phyloP scores from a whole-genome alignment of 2,329 filamentous ascomycete genomes.

The Penicillium decumbens region DNA sequence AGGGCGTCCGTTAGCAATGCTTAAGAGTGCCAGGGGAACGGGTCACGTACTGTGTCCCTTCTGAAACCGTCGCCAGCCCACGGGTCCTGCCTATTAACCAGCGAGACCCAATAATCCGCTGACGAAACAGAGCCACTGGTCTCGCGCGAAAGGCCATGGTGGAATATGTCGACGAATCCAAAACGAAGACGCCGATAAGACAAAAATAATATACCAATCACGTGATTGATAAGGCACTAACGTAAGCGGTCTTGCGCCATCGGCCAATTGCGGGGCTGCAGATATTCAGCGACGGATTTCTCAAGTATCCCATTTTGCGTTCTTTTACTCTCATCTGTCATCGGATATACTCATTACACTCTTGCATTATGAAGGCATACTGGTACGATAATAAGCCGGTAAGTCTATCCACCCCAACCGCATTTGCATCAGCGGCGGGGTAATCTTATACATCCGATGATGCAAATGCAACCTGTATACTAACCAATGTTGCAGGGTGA shows the following conservation, averaged over 20 bases:
- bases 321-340: neutral
- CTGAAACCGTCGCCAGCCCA: slow-evolving; percentile 39
- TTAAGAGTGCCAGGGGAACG: neutral
- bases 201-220: slow-evolving; percentile 14
- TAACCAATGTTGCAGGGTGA: slow-evolving; percentile 62
- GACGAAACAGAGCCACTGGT: slow-evolving; percentile 27
- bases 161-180: slow-evolving; percentile 1
- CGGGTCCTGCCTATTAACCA: slow-evolving; percentile 22
- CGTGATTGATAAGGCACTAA: slow-evolving; percentile 17
- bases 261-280: slow-evolving; percentile 31
- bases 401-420: too few relatives aligned
- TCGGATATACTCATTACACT: neutral
- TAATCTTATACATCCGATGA: slow-evolving; percentile 6
- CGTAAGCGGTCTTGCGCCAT: slow-evolving; percentile 24
- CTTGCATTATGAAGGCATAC: slow-evolving; percentile 60
- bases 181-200: slow-evolving; percentile 15
- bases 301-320: slow-evolving; percentile 3
- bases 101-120: slow-evolving; percentile 24
- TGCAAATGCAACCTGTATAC: slow-evolving; percentile 7
- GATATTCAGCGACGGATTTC: slow-evolving; percentile 17
- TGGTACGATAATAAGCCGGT: slow-evolving; percentile 65
- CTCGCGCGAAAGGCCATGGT: slow-evolving; percentile 37
- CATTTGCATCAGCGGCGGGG: too few relatives aligned
- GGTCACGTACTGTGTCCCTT: slow-evolving; percentile 33
- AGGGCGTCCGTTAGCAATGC: slow-evolving; percentile 3